Percentiles rank a stretch among this genome's conserved stretches.
Evolutionary conservation across 2,329 filamentous ascomycete species (phyloP).

Genomic region (Hortaea werneckii): DNA sequence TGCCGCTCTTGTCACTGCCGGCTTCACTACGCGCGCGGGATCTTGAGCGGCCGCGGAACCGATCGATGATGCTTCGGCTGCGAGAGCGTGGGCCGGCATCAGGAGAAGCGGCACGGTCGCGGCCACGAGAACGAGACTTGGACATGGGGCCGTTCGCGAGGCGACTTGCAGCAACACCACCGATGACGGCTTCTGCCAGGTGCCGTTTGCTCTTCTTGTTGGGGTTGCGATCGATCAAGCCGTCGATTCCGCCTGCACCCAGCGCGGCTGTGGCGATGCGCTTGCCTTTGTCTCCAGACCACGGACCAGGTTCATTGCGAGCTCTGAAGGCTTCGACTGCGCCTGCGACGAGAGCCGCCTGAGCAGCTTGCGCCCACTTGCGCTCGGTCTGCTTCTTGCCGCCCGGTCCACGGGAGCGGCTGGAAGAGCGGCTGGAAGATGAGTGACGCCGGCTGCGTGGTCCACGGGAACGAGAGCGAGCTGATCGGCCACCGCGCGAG

Average conservation of each 20-base stretch:
- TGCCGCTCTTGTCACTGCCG: conserved; percentile 24
- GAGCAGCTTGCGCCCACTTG: conserved; percentile 64
- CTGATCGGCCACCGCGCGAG: conserved; percentile 37
- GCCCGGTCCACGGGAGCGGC: conserved; percentile 40
- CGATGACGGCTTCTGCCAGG: conserved; percentile 76
- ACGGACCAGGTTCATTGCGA: conserved; percentile 77
- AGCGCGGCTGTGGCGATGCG: conserved; percentile 79
- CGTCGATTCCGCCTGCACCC: conserved; percentile 78
- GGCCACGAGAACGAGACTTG: conserved; percentile 50
- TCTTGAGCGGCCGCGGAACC: conserved; percentile 41
- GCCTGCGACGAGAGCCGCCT: conserved; percentile 80
- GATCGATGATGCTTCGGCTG: conserved; percentile 47
- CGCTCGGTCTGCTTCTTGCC: conserved; percentile 52
- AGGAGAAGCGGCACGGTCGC: conserved; percentile 29
- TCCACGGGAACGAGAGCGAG: conserved; percentile 37
- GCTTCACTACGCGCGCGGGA: conserved; percentile 31
- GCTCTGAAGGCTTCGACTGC: conserved; percentile 87
- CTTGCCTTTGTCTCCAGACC: conserved; percentile 86
- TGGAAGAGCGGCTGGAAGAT: conserved; percentile 32
- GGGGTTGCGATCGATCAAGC: conserved; percentile 56
- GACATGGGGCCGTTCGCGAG: conserved; percentile 70
- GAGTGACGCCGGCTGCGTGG: conserved; percentile 40
- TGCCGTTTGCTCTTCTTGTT: conserved; percentile 70
- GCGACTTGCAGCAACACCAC: conserved; percentile 76
- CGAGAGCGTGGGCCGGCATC: conserved; percentile 47